These are phyloP conservation scores for Eutypa lata DNA, from an alignment of 2,329 filamentous ascomycete species.

Conservation along the genomic window DNA sequence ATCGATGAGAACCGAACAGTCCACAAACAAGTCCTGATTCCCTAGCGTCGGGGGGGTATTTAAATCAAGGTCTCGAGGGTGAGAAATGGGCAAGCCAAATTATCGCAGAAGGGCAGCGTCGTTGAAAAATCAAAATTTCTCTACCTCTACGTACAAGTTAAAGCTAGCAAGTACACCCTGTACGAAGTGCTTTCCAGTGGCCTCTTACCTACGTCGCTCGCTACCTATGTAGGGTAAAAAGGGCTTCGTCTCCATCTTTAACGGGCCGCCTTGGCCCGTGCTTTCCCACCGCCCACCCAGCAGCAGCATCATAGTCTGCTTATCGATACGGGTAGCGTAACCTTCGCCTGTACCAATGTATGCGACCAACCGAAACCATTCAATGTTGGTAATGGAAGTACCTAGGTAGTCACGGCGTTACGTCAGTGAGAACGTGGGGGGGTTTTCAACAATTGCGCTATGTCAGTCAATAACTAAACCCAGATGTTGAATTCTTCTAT, in stretches of 20 bases:
- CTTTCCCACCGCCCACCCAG: no score
- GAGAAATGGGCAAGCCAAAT: not conserved
- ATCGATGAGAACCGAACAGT: not conserved
- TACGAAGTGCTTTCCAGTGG: no score
- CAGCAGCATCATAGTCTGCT: no score
- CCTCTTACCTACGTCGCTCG: no score
- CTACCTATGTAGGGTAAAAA: no score
- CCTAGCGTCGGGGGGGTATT: not conserved
- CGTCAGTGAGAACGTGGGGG: not conserved
- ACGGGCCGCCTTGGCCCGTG: no score
- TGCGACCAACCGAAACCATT: not conserved
- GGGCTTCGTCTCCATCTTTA: no score
- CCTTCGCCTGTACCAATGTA: not conserved
- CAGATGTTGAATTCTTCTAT: no score
- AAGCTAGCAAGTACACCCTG: not conserved
- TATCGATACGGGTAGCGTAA: no score
- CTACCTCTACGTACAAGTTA: not conserved
- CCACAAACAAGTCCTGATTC: not conserved
- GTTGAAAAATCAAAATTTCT: constrained; percentile 4
- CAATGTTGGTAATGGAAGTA: not conserved
- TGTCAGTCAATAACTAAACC: no score
- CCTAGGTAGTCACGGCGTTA: not conserved
- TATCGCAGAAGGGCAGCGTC: not conserved
- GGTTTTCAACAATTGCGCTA: no score
- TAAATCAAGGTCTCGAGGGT: not conserved